These are phyloP conservation scores for Alternaria rosae DNA, from an alignment of 2,329 filamentous ascomycete genomes.

Conservation along the genomic window DNA sequence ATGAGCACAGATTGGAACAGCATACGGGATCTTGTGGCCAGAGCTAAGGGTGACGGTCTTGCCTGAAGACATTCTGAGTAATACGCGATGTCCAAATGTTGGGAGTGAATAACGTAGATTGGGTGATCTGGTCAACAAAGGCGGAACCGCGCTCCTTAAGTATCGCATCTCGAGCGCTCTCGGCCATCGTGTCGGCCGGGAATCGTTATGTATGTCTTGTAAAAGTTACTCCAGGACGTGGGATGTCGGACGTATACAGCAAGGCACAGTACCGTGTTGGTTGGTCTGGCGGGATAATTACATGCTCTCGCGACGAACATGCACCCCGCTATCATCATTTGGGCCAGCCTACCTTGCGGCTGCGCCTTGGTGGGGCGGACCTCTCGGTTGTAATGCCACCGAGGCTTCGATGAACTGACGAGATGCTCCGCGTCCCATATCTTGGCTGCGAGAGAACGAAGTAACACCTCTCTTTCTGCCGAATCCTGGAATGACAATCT, in stretches of 20 bases:
- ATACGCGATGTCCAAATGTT: conserved; percentile 3
- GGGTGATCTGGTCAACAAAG: conserved; percentile 1
- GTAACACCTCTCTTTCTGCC: not conserved
- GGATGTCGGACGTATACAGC: conserved; percentile 19
- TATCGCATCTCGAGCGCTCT: conserved; percentile 10
- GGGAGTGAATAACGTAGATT: not conserved
- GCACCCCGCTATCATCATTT: conserved; percentile 34
- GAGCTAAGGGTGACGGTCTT: conserved; percentile 45
- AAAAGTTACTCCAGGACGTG: conserved; percentile 24
- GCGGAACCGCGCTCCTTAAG: conserved; percentile 23
- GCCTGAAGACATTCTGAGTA: conserved; percentile 44
- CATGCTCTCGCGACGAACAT: conserved; percentile 25
- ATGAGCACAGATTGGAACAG: conserved; percentile 47
- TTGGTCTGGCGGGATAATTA: conserved; percentile 33
- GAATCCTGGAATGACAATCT: not conserved
- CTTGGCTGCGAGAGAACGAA: not conserved
- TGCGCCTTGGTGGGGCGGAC: not conserved
- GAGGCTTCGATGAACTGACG: not conserved
- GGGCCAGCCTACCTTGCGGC: not conserved
- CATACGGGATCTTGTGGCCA: conserved; percentile 56
- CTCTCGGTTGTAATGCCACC: conserved; percentile 1
- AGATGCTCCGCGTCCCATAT: not conserved
- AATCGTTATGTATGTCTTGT: conserved; percentile 7
- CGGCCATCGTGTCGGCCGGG: conserved; percentile 3
- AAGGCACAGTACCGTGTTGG: conserved; percentile 26